A percentile compares a stretch with the other conserved stretches of the same genome.
Evolutionary conservation across 2,329 filamentous ascomycete species (phyloP).

Genomic region (Ilyonectria destructans): DNA sequence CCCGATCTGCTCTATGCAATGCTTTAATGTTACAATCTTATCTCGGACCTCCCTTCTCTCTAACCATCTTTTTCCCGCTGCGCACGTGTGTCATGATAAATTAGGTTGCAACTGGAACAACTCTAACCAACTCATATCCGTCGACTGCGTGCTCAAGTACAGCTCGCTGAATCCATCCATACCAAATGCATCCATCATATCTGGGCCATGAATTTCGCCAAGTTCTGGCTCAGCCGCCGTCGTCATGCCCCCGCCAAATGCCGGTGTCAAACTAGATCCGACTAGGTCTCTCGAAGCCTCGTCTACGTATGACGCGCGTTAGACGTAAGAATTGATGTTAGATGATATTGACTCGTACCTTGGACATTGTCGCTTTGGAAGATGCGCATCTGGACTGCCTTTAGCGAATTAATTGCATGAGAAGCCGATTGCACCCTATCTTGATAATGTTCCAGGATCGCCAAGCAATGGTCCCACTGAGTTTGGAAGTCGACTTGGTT

Average conservation of each 20-base stretch:
- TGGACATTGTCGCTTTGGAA: neutral
- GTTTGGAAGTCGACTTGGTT: neutral
- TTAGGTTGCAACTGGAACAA: constrained; percentile 15
- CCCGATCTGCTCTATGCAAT: too few species aligned
- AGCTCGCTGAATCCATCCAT: constrained; percentile 9
- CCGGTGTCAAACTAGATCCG: neutral
- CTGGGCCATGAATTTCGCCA: neutral
- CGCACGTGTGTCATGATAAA: constrained; percentile 7
- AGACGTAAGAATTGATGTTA: neutral
- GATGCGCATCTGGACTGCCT: neutral
- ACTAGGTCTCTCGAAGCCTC: neutral
- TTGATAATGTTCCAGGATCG: constrained; percentile 12
- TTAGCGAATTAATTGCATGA: constrained; percentile 2
- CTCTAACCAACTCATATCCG: constrained; percentile 10
- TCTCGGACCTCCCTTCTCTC: neutral
- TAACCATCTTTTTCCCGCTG: neutral
- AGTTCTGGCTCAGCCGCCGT: neutral
- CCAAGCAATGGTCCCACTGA: constrained; percentile 5
- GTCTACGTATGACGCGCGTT: neutral
- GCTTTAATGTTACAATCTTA: too few species aligned
- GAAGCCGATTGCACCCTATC: constrained; percentile 12
- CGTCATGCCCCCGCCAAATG: neutral
- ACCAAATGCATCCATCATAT: neutral
- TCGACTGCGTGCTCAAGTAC: constrained; percentile 9
- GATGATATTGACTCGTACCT: neutral